Evolutionary conservation across 148 eudicot genomes (phyloP).

Genomic region (Arctostaphylos glauca): DNA sequence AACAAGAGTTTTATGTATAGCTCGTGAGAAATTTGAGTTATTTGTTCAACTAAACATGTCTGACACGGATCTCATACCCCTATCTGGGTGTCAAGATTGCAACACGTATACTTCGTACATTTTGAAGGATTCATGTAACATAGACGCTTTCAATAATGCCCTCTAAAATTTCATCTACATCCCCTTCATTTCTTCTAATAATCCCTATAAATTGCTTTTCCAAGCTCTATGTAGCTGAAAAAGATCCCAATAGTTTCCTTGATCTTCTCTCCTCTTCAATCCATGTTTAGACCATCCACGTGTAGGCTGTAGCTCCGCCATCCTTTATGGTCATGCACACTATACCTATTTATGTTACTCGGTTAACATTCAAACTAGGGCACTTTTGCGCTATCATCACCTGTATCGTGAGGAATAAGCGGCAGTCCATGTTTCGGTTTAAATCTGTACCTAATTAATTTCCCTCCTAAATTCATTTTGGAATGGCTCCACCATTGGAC

Average conservation of each 20-base stretch:
- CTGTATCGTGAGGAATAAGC: too few relatives aligned
- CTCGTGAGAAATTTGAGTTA: too few relatives aligned
- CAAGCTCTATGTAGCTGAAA: not conserved
- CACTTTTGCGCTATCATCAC: not conserved
- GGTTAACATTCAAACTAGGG: not conserved
- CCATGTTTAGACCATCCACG: not conserved
- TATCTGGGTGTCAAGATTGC: too few relatives aligned
- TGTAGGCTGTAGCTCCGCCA: not conserved
- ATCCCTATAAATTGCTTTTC: not conserved
- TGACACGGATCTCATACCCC: too few relatives aligned
- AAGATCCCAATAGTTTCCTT: not conserved
- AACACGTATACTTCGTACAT: too few relatives aligned
- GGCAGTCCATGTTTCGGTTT: too few relatives aligned
- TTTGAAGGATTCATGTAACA: too few relatives aligned
- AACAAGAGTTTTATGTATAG: too few relatives aligned
- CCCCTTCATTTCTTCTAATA: not conserved
- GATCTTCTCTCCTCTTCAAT: not conserved
- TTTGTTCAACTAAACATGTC: too few relatives aligned
- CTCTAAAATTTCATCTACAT: not conserved
- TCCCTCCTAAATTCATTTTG: not conserved
- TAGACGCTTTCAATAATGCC: not conserved
- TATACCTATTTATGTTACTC: not conserved
- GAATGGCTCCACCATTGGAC: not conserved
- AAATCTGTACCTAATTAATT: too few relatives aligned
- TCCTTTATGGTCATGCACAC: not conserved